Conservation (phyloP, 352 stramenopile genomes). For the Pythium phragmitis region DNA sequence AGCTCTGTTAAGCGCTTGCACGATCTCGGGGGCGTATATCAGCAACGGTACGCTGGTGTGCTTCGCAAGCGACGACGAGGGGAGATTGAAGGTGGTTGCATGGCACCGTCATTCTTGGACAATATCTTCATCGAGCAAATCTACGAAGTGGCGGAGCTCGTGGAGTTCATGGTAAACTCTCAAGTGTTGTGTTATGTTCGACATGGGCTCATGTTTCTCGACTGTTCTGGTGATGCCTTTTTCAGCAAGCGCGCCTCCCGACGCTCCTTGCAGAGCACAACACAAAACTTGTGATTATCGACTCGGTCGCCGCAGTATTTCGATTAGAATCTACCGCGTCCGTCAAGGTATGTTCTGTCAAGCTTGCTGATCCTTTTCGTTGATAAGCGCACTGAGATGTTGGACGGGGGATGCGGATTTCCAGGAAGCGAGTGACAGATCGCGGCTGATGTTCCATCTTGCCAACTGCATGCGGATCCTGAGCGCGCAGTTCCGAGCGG, state of each 20-base stretch:
- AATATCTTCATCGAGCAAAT: slow-evolving; percentile 79
- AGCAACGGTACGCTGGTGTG: slow-evolving; percentile 35
- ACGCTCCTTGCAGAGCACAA: slow-evolving; percentile 65
- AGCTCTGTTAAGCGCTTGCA: slow-evolving; percentile 70
- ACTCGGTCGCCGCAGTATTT: slow-evolving; percentile 79
- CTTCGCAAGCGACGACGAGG: slow-evolving; percentile 51
- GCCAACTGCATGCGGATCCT: slow-evolving; percentile 85
- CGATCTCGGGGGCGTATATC: slow-evolving; percentile 57
- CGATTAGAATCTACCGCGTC: slow-evolving; percentile 65
- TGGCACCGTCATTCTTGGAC: slow-evolving; percentile 48
- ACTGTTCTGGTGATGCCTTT: no score
- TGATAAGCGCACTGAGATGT: slow-evolving; percentile 1
- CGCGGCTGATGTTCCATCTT: slow-evolving; percentile 78
- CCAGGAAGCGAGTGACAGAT: slow-evolving; percentile 67
- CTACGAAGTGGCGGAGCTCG: slow-evolving; percentile 63
- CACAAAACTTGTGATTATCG: slow-evolving; percentile 78
- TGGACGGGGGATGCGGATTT: neutral
- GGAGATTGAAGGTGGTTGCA: slow-evolving; percentile 12
- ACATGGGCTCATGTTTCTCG: slow-evolving; percentile 1
- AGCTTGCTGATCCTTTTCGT: neutral
- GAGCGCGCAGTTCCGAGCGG: slow-evolving; percentile 67
- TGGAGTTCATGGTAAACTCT: slow-evolving; percentile 55
- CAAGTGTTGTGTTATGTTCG: neutral
- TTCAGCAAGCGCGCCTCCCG: slow-evolving; percentile 64
- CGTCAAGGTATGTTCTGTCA: slow-evolving; percentile 44